phyloP scores from a whole-genome alignment of 2,329 filamentous ascomycete species.

The Colletotrichum graminicola region DNA sequence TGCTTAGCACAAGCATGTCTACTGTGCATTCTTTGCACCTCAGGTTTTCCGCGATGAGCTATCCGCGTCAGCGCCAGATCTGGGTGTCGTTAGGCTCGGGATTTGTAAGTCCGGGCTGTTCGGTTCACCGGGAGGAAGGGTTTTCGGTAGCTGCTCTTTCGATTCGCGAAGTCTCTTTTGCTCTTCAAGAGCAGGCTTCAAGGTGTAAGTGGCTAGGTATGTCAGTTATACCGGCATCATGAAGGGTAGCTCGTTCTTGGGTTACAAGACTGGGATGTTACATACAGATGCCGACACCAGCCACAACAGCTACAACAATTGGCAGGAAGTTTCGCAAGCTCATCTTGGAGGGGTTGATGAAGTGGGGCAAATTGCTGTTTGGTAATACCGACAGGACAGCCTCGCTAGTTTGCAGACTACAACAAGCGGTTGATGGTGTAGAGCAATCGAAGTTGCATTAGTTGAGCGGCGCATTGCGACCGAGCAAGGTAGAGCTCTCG shows the following conservation, averaged over 20 bases:
- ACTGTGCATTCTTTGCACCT: neutral
- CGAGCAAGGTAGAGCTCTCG: slow-evolving; percentile 25
- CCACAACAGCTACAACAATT: slow-evolving; percentile 24
- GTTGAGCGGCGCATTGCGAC: neutral
- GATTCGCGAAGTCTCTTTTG: slow-evolving; percentile 27
- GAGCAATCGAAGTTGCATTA: neutral
- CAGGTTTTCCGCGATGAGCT: neutral
- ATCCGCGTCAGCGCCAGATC: neutral
- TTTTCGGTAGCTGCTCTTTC: slow-evolving; percentile 2
- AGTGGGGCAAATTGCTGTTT: too few relatives aligned
- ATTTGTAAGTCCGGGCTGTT: slow-evolving; percentile 6
- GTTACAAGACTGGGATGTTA: neutral
- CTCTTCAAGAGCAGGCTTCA: slow-evolving; percentile 31
- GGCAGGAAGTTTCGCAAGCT: slow-evolving; percentile 35
- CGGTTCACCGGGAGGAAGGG: neutral
- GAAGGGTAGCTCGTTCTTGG: neutral
- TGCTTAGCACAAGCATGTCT: neutral
- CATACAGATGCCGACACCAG: slow-evolving; percentile 36
- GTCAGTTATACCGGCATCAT: neutral
- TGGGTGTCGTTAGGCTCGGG: slow-evolving; percentile 7
- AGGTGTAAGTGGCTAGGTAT: slow-evolving; percentile 29
- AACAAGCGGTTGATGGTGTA: neutral
- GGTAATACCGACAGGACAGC: neutral
- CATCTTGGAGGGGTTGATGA: slow-evolving; percentile 9
- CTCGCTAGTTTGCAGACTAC: too few relatives aligned